Evolutionary conservation across 2,329 filamentous ascomycete species (phyloP).

Genomic region (Ascochyta lentis): DNA sequence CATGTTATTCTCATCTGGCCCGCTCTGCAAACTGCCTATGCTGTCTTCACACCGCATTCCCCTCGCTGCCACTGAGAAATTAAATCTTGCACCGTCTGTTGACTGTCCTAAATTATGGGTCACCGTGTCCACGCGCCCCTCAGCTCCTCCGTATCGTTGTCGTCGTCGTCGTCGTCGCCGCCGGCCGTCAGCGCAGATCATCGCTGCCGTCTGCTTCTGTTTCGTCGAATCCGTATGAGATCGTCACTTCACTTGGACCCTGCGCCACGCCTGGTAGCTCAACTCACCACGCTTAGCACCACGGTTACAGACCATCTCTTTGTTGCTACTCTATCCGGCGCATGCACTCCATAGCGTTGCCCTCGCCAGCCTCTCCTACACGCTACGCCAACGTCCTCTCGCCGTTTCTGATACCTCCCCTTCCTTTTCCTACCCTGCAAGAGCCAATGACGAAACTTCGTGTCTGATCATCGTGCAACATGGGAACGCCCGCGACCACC

Average conservation of each 20-base stretch:
- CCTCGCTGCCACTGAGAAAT: constrained; percentile 1
- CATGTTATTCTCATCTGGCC: no score
- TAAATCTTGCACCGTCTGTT: constrained; percentile 5
- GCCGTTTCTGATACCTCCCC: constrained; percentile 5
- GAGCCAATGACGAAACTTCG: constrained; percentile 17
- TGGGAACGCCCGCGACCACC: constrained; percentile 18
- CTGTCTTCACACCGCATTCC: neutral
- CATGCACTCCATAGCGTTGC: neutral
- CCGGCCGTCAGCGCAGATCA: constrained; percentile 31
- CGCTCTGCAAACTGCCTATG: neutral
- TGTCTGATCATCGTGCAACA: constrained; percentile 33
- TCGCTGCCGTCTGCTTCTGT: constrained; percentile 21
- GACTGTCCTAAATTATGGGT: constrained; percentile 17
- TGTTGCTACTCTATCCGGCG: constrained; percentile 10
- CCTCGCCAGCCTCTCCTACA: constrained; percentile 3
- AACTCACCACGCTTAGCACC: constrained; percentile 2
- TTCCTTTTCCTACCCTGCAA: neutral
- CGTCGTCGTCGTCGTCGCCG: constrained; percentile 22
- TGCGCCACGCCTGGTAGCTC: constrained; percentile 27
- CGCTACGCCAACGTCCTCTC: neutral
- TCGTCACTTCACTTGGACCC: constrained; percentile 37
- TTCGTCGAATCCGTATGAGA: constrained; percentile 30
- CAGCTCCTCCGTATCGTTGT: constrained; percentile 22
- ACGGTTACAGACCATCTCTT: constrained; percentile 14
- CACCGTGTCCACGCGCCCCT: constrained; percentile 20